Percentiles rank a stretch among this genome's conserved stretches.
These are phyloP conservation scores for Leccinum proximum DNA, from an alignment of 1,284 basidiomycete species.

Conservation along the genomic window DNA sequence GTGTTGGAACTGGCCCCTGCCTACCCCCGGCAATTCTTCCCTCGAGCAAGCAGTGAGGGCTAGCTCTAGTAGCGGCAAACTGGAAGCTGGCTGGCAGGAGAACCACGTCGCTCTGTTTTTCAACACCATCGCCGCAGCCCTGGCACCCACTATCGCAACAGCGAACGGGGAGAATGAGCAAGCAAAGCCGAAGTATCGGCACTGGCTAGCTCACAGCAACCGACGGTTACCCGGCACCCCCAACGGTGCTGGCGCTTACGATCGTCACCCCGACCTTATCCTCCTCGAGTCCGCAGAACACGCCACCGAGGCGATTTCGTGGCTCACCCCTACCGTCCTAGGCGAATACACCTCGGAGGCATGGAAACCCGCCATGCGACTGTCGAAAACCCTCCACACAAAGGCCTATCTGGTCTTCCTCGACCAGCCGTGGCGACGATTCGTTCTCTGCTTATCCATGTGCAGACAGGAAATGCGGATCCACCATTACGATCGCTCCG, in stretches of 20 bases:
- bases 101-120: background rate
- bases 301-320: background rate
- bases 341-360: background rate
- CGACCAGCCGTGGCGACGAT: background rate
- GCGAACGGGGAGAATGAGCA: too few relatives aligned
- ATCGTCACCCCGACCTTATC: background rate
- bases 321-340: background rate
- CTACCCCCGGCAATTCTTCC: background rate
- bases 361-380: background rate
- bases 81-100: background rate
- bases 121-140: background rate
- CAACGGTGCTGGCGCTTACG: background rate
- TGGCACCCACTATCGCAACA: background rate
- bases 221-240: background rate
- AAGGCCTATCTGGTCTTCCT: background rate
- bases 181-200: too few relatives aligned
- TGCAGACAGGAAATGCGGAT: background rate
- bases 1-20: background rate
- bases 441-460: background rate
- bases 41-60: background rate
- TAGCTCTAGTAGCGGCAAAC: background rate
- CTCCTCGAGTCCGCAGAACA: background rate
- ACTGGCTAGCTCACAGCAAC: background rate
- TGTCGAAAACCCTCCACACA: background rate
- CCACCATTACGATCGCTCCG: background rate